Evolutionary conservation across 352 stramenopile species (phyloP).

Genomic region (Phytophthora crassamura): DNA sequence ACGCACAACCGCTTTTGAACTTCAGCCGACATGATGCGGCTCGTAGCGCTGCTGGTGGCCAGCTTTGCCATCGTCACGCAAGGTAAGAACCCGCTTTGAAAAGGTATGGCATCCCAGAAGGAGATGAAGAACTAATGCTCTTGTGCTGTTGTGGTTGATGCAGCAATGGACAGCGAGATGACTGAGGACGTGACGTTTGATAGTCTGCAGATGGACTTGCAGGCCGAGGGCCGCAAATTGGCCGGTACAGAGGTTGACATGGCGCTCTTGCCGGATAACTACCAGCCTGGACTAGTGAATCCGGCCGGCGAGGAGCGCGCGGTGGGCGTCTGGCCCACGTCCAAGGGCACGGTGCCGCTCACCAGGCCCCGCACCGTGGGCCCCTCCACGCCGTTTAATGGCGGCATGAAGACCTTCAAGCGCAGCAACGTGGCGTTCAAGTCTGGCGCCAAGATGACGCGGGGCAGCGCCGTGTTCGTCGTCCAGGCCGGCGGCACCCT

Average conservation of each 20-base stretch:
- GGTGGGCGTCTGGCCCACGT: conserved; percentile 45
- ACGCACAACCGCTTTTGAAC: conserved; percentile 30
- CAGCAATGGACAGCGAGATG: conserved; percentile 19
- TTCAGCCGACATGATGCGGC: conserved; percentile 20
- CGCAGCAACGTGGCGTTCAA: conserved; percentile 59
- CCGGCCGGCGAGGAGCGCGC: conserved; percentile 32
- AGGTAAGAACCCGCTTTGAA: conserved; percentile 11
- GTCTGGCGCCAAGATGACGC: conserved; percentile 37
- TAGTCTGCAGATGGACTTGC: conserved; percentile 3
- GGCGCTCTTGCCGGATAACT: conserved; percentile 10
- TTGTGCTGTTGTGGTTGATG: conserved; percentile 9
- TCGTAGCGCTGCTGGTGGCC: conserved; percentile 27
- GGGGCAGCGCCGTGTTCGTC: conserved; percentile 65
- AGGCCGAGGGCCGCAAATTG: conserved; percentile 17
- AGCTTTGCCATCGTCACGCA: conserved; percentile 27
- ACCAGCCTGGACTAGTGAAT: conserved; percentile 27
- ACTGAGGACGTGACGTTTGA: conserved; percentile 21
- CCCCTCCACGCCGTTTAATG: conserved; percentile 54
- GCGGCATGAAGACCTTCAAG: conserved; percentile 67
- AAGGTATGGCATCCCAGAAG: not conserved
- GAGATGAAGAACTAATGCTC: not conserved
- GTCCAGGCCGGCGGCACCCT: conserved; percentile 62
- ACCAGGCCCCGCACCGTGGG: conserved; percentile 33
- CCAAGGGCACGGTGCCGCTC: conserved; percentile 46
- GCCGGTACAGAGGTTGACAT: conserved; percentile 13